Base-by-base conservation (phyloP, 495 filamentous ascomycete species). In the Amorphotheca resinae region DNA sequence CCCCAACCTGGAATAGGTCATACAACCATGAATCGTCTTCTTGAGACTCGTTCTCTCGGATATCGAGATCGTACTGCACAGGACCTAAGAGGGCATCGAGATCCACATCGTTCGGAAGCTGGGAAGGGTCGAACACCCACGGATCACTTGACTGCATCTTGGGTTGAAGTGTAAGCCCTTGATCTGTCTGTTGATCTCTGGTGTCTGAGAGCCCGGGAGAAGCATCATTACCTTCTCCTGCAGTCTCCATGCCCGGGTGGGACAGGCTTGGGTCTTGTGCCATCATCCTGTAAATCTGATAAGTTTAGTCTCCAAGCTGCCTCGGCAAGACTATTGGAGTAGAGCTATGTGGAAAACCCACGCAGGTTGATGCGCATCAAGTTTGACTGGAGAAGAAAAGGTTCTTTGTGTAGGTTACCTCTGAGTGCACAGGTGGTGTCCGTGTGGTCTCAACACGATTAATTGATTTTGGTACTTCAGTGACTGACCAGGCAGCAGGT, bases 221-320 rank as follows among this genome's bases (percentile, higher is more conserved):
- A 40, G 38, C 23, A 40, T 40, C 25, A 28, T 40, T 40, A 40
- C 38, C 38, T 40, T 38, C 38, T 28, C 38, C 23, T 40, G 9
- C 7, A 18, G 9, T n/a, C 38, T 25, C 38, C 20, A n/a, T 26
- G 12, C 26, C 22, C 12, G 26, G 25, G 23, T 14, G 22, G 23
- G 4, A 9, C n/a, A 9, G 0, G 38, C 38, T 28, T 14, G 38
- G 23, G 14, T 17, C 23, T 14, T 28, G 20, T 15, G 22, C 23
- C 38, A 40, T 40, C 4, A 9, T 22, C 12, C 18, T 14, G 12
- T 22, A 9, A 12, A 18, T 38, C 18, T 21, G n/a, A n/a, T n/a
- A n/a, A n/a, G n/a, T n/a, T n/a, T n/a, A n/a, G n/a, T n/a, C n/a
- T n/a, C n/a, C n/a, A n/a, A n/a, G n/a, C n/a, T n/a, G n/a, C n/a